Evolutionary conservation across 108 stramenopile genomes (phyloP), one percentile per base, ranked within the genome.

Genomic region (Cyclotella sp.): DNA sequence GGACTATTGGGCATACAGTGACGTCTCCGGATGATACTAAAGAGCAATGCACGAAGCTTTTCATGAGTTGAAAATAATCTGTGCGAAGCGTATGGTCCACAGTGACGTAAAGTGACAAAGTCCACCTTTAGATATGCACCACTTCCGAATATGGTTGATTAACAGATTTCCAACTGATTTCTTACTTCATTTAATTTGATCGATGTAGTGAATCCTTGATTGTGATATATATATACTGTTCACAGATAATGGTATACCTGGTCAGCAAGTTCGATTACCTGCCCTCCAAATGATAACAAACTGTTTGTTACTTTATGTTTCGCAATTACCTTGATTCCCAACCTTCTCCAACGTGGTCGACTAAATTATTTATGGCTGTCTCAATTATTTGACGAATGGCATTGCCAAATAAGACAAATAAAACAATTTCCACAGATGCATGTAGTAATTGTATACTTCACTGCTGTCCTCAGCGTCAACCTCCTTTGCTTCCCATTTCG

Each of bases 1-100:
- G 97, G 62, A 97, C 96, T 4, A 97, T 95, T 68, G 99, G 98
- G 10, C 98, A 99, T 77, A 96, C 98, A 19, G 98, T 99, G 28
- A 97, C 93, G 9, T 88, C 85, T 49, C 98, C 97, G 0, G 98
- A 96, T 45, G 98, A 99, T 82, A 99, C 99, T 24, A 94, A 90
- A 75, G 76, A 85, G 68, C 96, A 97, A 79, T 97, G 97, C 80
- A 94, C 79, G 22, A 93, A 90, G 76, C 88, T 98, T 62, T 97
- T 97, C 72, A 85, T 93, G 85, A 75, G 77, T 28, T 82, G 61
- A 62, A 26, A 62, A 30, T 39, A 11, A 40, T 42, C 12, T 7
- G 3, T 42, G 34, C 30, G 15, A 34, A 34, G 6, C 34, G 34
- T 34, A 2, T 34, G 34, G 34, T 34, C 34, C 34, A 34, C 34